Evolutionary conservation across 805 yeast genomes (phyloP).

Genomic region (Zygotorulaspora sp.): DNA sequence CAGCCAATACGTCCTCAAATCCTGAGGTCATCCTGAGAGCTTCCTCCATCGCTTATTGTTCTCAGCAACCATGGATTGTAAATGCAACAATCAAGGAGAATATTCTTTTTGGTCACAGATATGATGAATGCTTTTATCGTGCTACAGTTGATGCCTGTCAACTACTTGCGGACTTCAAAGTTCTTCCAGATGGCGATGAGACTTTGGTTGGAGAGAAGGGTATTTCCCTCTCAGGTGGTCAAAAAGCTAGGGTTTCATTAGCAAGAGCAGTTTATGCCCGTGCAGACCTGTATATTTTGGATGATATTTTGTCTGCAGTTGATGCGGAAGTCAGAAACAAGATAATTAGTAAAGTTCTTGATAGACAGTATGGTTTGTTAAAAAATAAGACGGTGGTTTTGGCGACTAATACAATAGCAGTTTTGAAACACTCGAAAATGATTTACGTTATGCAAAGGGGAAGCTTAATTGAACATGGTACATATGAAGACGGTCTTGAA

Average conservation of each 20-base stretch:
- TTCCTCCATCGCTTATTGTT: constrained; percentile 49
- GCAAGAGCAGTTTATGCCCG: constrained; percentile 68
- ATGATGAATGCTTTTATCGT: constrained; percentile 40
- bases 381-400: constrained; percentile 50
- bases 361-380: constrained; percentile 42
- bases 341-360: constrained; percentile 47
- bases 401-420: constrained; percentile 55
- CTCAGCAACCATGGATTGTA: constrained; percentile 55
- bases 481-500: constrained; percentile 45
- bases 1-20: constrained; percentile 20
- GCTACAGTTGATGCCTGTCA: constrained; percentile 48
- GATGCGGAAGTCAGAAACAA: constrained; percentile 65
- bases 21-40: constrained; percentile 32
- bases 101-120: constrained; percentile 47
- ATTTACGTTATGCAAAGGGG: constrained; percentile 56
- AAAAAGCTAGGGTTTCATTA: constrained; percentile 57
- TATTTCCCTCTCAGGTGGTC: constrained; percentile 58
- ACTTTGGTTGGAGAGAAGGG: constrained; percentile 60
- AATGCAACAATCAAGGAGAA: constrained; percentile 49
- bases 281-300: constrained; percentile 54
- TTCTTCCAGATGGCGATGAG: constrained; percentile 49
- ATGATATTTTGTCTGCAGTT: constrained; percentile 67
- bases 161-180: constrained; percentile 43
- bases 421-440: constrained; percentile 52
- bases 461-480: constrained; percentile 54